A percentile compares a stretch with the other conserved stretches of the same genome.
Conservation (phyloP, 148 eudicot genomes). For the Chenopodium formosanum region DNA sequence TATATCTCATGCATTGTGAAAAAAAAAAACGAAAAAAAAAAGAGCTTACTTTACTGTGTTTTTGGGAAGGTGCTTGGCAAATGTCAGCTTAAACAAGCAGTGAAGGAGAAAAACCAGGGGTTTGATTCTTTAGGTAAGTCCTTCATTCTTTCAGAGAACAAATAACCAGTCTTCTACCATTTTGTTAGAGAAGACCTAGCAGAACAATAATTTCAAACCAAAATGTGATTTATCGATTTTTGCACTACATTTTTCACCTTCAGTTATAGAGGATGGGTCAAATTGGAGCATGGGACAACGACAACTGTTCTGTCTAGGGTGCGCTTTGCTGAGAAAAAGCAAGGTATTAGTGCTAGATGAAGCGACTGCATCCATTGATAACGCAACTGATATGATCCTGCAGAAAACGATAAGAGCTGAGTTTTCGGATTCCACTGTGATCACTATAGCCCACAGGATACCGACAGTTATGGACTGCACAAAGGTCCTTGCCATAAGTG, state of each 20-base stretch:
- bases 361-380: constrained; percentile 85
- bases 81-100: constrained; percentile 71
- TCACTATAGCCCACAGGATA: constrained; percentile 82
- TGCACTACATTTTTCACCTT: too few species aligned
- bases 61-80: constrained; percentile 54
- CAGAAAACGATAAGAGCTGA: constrained; percentile 73
- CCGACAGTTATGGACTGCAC: constrained; percentile 94
- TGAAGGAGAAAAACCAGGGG: constrained; percentile 59
- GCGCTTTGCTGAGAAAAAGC: constrained; percentile 73
- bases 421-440: constrained; percentile 72
- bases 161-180: too few species aligned
- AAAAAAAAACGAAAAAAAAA: too few species aligned
- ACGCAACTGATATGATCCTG: constrained; percentile 64
- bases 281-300: constrained; percentile 96
- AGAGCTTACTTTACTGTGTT: too few species aligned
- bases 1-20: too few species aligned
- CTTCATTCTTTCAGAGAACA: too few species aligned
- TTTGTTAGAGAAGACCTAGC: too few species aligned
- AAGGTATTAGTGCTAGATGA: constrained; percentile 77
- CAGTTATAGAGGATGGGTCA: constrained; percentile 75
- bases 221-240: too few species aligned
- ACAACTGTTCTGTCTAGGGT: constrained; percentile 74
- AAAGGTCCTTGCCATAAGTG: constrained; percentile 74
- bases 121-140: constrained; percentile 58
- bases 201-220: too few species aligned